A percentile compares a stretch with the other conserved stretches of the same genome.
phyloP scores from a whole-genome alignment of 306 rosid genomes.

The Rosa chinensis region DNA sequence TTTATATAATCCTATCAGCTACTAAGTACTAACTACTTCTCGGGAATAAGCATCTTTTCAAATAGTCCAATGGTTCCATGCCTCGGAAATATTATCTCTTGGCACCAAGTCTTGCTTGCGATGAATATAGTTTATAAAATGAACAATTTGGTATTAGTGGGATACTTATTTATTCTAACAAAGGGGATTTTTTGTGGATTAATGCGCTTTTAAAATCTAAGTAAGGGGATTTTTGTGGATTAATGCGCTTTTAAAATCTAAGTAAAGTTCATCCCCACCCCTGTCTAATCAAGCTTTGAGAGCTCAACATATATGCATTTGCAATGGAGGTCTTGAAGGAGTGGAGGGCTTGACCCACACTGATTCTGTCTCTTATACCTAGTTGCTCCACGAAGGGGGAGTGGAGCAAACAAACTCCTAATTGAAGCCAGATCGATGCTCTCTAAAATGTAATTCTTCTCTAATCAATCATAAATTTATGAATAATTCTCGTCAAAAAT shows the following conservation, averaged over 20 bases:
- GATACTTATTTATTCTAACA: constrained; percentile 8
- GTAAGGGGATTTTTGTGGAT: no score
- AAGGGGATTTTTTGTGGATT: constrained; percentile 28
- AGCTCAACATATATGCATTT: background rate
- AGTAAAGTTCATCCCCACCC: constrained; percentile 30
- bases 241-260: constrained; percentile 45
- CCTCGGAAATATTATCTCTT: constrained; percentile 18
- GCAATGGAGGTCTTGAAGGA: constrained; percentile 20
- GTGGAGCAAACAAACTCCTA: constrained; percentile 10
- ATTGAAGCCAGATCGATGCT: background rate
- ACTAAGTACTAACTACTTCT: background rate
- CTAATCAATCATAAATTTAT: background rate
- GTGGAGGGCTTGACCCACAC: constrained; percentile 48
- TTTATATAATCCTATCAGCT: background rate
- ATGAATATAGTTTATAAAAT: background rate
- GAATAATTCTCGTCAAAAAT: no score
- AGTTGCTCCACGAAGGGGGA: constrained; percentile 32
- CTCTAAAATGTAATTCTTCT: background rate
- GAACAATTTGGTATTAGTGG: constrained; percentile 26
- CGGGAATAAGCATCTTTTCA: constrained; percentile 7
- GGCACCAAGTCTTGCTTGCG: constrained; percentile 21
- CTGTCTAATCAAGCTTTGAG: constrained; percentile 51
- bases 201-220: constrained; percentile 33
- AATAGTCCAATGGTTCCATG: constrained; percentile 22
- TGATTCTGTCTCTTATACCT: constrained; percentile 40